phyloP scores from a whole-genome alignment of 495 filamentous ascomycete species.

The Aspergillus wentii region DNA sequence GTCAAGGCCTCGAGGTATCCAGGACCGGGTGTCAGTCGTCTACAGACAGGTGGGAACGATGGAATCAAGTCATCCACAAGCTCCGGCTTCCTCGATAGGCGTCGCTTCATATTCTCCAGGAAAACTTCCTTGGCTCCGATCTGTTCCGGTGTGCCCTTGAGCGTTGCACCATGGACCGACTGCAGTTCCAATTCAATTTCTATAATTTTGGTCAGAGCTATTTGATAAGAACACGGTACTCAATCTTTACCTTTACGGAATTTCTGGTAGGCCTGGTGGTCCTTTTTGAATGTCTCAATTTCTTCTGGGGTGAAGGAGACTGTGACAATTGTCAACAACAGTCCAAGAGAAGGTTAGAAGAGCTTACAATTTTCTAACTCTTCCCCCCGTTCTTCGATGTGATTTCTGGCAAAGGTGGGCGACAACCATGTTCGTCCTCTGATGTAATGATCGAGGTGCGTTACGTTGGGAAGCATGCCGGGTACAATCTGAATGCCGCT shows the following conservation, averaged over 20 bases:
- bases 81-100: constrained; percentile 31
- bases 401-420: constrained; percentile 33
- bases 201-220: constrained; percentile 6
- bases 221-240: neutral
- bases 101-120: constrained; percentile 35
- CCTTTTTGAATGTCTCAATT: constrained; percentile 38
- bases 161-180: constrained; percentile 34
- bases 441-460: constrained; percentile 41
- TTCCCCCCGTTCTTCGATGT: constrained; percentile 23
- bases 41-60: constrained; percentile 44
- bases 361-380: constrained; percentile 31
- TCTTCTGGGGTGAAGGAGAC: constrained; percentile 39
- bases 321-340: constrained; percentile 5
- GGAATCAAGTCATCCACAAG: constrained; percentile 29
- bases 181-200: constrained; percentile 46
- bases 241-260: constrained; percentile 38
- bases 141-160: constrained; percentile 33
- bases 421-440: constrained; percentile 40
- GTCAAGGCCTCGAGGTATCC: constrained; percentile 38
- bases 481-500: constrained; percentile 57
- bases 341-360: neutral
- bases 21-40: constrained; percentile 40
- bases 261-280: constrained; percentile 30
- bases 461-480: constrained; percentile 49
- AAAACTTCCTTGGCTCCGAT: constrained; percentile 27